Percentiles rank a stretch among this genome's conserved stretches.
Conservation (phyloP, 768 basidiomycete species). For the Collybia sordida region DNA sequence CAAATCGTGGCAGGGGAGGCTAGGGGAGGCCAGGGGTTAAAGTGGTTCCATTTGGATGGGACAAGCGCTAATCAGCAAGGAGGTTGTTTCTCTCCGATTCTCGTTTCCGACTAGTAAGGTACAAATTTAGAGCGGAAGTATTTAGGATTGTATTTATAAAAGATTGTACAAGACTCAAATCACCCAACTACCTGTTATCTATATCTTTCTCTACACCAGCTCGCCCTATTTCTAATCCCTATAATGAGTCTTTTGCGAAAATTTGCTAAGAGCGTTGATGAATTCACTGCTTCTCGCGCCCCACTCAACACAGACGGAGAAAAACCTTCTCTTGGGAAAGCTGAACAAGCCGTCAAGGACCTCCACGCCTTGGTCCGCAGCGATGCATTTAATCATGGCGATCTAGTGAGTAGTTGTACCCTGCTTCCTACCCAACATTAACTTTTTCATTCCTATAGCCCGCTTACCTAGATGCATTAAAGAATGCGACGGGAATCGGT, state of each 20-base stretch:
- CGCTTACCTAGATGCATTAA: conserved; percentile 47
- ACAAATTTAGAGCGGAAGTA: too few species aligned
- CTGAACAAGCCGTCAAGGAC: conserved; percentile 24
- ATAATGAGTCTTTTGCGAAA: conserved; percentile 12
- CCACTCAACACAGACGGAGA: conserved; percentile 37
- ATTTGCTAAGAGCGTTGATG: conserved; percentile 24
- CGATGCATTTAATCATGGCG: conserved; percentile 22
- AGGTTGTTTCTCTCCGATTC: too few species aligned
- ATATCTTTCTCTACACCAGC: conserved; percentile 1
- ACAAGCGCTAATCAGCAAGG: too few species aligned
- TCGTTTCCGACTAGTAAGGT: too few species aligned
- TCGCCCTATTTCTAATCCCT: conserved; percentile 2
- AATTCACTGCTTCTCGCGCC: conserved; percentile 16
- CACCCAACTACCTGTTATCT: conserved; percentile 6
- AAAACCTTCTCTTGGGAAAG: conserved; percentile 14
- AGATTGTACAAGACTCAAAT: not conserved
- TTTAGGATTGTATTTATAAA: conserved; percentile 2
- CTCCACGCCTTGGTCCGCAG: conserved; percentile 27
- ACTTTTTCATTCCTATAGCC: conserved; percentile 28
- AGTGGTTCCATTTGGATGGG: too few species aligned
- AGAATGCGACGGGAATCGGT: conserved; percentile 35
- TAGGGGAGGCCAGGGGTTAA: too few species aligned
- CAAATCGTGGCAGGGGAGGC: too few species aligned
- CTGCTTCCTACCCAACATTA: too few species aligned
- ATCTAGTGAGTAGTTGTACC: conserved; percentile 26